phyloP scores from a whole-genome alignment of 345 rosid genomes.

The Rhizophora apiculata region DNA sequence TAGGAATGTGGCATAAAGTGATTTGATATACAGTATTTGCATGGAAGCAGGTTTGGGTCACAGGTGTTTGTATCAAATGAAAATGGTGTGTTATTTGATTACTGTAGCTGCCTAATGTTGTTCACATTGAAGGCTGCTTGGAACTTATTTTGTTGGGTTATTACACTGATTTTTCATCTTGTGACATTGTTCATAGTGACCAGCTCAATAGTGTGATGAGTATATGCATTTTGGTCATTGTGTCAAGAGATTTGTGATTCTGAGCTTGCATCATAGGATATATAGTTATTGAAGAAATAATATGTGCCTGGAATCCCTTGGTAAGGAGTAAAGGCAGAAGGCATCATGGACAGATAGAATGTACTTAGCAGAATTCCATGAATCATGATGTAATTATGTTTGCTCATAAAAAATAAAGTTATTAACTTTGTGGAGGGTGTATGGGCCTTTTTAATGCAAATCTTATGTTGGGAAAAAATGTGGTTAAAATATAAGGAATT shows the following conservation, averaged over 20 bases:
- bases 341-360: neutral
- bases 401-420: neutral
- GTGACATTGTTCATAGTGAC: neutral
- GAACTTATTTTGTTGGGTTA: neutral
- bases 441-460: neutral
- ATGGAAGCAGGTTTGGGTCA: conserved; percentile 1
- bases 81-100: too few species aligned
- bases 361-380: neutral
- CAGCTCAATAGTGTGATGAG: conserved; percentile 8
- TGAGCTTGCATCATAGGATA: neutral
- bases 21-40: conserved; percentile 8
- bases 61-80: too few species aligned
- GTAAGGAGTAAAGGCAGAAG: neutral
- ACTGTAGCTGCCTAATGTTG: neutral
- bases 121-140: neutral
- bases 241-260: conserved; percentile 4
- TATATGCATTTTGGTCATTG: neutral
- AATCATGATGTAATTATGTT: neutral
- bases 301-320: conserved; percentile 1
- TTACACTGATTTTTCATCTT: neutral
- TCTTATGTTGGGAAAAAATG: too few species aligned
- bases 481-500: neutral
- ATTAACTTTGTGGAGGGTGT: neutral
- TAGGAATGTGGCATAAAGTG: neutral
- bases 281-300: conserved; percentile 12